These are phyloP conservation scores for Heterobasidion irregulare DNA, from an alignment of 1,284 basidiomycete genomes.

Conservation along the genomic window DNA sequence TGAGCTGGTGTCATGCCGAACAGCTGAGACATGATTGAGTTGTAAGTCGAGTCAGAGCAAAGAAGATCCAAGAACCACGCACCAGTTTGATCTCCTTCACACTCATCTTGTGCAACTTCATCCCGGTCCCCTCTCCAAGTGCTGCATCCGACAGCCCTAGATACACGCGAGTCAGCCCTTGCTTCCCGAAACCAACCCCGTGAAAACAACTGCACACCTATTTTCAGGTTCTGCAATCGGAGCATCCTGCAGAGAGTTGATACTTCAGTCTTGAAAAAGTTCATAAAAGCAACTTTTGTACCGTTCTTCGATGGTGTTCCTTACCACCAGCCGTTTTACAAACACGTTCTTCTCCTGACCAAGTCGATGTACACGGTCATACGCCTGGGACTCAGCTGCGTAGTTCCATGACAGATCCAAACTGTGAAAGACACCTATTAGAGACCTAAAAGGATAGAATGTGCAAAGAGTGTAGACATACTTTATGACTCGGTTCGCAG, in stretches of 20 bases:
- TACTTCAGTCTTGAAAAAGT: background rate
- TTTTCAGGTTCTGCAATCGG: constrained; percentile 56
- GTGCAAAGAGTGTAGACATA: constrained; percentile 18
- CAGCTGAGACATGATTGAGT: constrained; percentile 5
- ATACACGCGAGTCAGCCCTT: background rate
- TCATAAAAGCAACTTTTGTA: constrained; percentile 17
- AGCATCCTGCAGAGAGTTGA: constrained; percentile 38
- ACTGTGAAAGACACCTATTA: constrained; percentile 21
- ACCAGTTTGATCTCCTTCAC: constrained; percentile 52
- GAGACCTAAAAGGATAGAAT: constrained; percentile 1
- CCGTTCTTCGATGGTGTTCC: constrained; percentile 65
- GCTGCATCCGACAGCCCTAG: constrained; percentile 55
- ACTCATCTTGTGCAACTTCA: constrained; percentile 51
- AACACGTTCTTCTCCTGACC: constrained; percentile 63
- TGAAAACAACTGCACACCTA: constrained; percentile 24
- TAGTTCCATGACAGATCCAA: constrained; percentile 70
- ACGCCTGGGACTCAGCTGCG: constrained; percentile 56
- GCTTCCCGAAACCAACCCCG: background rate
- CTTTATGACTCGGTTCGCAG: constrained; percentile 64
- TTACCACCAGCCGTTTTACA: constrained; percentile 59
- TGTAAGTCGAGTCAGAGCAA: background rate
- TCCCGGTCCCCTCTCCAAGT: constrained; percentile 53
- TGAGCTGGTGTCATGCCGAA: constrained; percentile 12
- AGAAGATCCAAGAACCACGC: background rate
- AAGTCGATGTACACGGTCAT: constrained; percentile 61